Conservation (phyloP, 2,329 filamentous ascomycete species). For the Colletotrichum aenigma region DNA sequence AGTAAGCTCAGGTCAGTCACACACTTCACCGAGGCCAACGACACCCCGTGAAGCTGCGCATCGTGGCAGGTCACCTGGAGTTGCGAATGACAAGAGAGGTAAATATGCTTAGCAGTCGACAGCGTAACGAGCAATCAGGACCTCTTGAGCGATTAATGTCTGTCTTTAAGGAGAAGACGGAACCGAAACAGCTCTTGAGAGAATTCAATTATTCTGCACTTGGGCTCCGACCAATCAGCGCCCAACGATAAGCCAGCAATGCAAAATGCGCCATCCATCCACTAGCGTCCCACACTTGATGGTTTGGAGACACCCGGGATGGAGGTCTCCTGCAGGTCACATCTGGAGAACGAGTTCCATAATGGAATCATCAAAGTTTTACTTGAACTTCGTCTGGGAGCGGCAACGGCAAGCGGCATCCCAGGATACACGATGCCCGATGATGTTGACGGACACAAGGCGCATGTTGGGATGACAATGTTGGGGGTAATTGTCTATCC, state of each 20-base stretch:
- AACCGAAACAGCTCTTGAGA: constrained; percentile 21
- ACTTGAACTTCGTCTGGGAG: constrained; percentile 5
- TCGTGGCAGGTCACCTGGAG: constrained; percentile 7
- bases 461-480: constrained; percentile 1
- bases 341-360: constrained; percentile 21
- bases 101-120: constrained; percentile 13
- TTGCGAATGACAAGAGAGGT: constrained; percentile 15
- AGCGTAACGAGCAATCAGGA: background rate
- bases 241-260: constrained; percentile 31
- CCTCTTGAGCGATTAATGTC: constrained; percentile 19
- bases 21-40: constrained; percentile 17
- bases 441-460: background rate
- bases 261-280: constrained; percentile 18
- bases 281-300: constrained; percentile 20
- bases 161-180: constrained; percentile 15
- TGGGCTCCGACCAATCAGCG: constrained; percentile 28
- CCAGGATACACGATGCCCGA: constrained; percentile 1
- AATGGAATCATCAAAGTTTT: constrained; percentile 25
- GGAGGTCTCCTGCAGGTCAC: constrained; percentile 21
- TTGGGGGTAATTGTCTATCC: constrained; percentile 13
- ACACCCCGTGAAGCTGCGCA: constrained; percentile 13
- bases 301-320: constrained; percentile 15
- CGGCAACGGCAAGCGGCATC: constrained; percentile 16
- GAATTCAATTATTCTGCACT: constrained; percentile 39
- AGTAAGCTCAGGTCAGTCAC: constrained; percentile 19